phyloP scores from a whole-genome alignment of 352 stramenopile species.

The Ochromonadaceae sp. region DNA sequence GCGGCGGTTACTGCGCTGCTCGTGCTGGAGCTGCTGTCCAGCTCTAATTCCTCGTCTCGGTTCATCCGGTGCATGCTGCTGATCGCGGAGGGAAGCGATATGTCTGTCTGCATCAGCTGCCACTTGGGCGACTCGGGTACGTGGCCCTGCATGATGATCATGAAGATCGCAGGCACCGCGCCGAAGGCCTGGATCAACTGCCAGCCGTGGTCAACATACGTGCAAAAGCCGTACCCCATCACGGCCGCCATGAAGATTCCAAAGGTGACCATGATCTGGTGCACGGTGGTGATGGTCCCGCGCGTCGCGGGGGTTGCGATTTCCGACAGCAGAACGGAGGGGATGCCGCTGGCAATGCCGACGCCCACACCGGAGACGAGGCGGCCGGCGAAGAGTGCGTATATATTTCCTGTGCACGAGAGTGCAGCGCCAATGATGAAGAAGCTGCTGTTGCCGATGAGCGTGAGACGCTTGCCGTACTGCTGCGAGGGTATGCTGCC shows the following conservation, averaged over 20 bases:
- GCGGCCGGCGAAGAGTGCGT: conserved; percentile 12
- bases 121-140: conserved; percentile 68
- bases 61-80: too few species aligned
- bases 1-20: too few species aligned
- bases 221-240: conserved; percentile 53
- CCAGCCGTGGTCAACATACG: conserved; percentile 57
- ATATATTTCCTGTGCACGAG: not conserved
- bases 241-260: conserved; percentile 56
- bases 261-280: conserved; percentile 64
- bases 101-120: too few species aligned
- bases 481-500: not conserved
- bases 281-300: conserved; percentile 58
- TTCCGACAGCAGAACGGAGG: conserved; percentile 58
- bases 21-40: too few species aligned
- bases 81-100: too few species aligned
- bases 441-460: not conserved
- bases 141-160: conserved; percentile 40
- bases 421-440: conserved; percentile 18
- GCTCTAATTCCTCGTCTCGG: too few species aligned
- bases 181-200: conserved; percentile 34
- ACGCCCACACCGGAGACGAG: conserved; percentile 15
- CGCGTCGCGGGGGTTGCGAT: conserved; percentile 45
- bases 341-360: conserved; percentile 55
- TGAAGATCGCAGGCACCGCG: conserved; percentile 37
- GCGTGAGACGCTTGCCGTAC: conserved; percentile 15